Evolutionary conservation across 305 asterid species (phyloP).

Genomic region (Fraxinus latifolia): DNA sequence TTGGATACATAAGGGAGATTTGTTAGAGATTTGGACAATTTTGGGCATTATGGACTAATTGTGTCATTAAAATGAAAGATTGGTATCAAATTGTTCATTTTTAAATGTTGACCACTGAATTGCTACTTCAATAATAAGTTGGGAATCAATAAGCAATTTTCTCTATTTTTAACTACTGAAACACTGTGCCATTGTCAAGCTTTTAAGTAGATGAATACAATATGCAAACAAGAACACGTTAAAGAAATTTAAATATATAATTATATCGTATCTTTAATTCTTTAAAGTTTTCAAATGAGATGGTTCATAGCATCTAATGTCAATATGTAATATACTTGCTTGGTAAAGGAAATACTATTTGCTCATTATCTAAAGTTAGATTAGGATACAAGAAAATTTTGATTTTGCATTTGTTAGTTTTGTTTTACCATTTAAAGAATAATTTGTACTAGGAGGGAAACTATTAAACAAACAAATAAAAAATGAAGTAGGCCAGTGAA

Average conservation of each 20-base stretch:
- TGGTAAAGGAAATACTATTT: background rate
- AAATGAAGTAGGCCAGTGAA: background rate
- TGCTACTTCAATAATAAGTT: background rate
- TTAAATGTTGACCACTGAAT: background rate
- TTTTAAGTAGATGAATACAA: background rate
- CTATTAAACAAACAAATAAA: background rate
- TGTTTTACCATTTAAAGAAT: background rate
- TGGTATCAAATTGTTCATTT: background rate
- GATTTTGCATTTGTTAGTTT: background rate
- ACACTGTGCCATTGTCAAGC: background rate
- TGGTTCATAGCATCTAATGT: background rate
- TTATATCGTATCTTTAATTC: too few relatives aligned
- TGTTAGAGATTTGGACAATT: background rate
- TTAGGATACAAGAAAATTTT: background rate
- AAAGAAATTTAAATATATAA: too few relatives aligned
- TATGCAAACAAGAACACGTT: background rate
- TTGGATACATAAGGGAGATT: background rate
- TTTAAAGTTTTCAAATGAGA: too few relatives aligned
- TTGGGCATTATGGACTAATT: background rate
- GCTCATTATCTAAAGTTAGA: background rate
- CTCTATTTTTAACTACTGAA: background rate
- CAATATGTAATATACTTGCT: background rate
- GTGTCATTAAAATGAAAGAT: background rate
- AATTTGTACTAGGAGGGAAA: background rate
- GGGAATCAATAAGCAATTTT: background rate